Evolutionary conservation across 1,284 basidiomycete species (phyloP).

Genomic region (Ustilago crameri): DNA sequence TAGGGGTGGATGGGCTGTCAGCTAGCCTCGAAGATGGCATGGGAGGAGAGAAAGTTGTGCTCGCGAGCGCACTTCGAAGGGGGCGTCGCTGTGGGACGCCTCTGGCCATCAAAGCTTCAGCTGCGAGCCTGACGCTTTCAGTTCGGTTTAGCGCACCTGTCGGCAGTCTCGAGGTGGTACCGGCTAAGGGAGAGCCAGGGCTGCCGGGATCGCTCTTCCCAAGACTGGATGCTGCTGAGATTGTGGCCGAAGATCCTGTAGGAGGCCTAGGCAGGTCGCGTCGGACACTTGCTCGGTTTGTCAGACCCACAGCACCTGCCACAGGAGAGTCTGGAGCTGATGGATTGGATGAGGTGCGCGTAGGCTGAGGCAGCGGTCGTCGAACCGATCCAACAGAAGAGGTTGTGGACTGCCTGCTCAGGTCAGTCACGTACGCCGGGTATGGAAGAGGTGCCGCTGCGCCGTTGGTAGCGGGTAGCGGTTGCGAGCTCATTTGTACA

Average conservation of each 20-base stretch:
- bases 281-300: conserved; percentile 35
- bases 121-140: conserved; percentile 55
- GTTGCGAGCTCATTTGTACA: conserved; percentile 17
- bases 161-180: conserved; percentile 28
- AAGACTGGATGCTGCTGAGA: conserved; percentile 25
- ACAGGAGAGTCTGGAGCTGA: conserved; percentile 37
- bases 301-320: conserved; percentile 10
- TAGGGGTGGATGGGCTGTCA: conserved; percentile 8
- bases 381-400: conserved; percentile 43
- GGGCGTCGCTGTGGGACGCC: conserved; percentile 52
- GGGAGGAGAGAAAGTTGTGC: conserved; percentile 42
- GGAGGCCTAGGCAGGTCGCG: conserved; percentile 41
- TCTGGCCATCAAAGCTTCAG: conserved; percentile 60
- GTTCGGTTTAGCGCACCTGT: conserved; percentile 42
- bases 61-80: conserved; percentile 36
- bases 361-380: conserved; percentile 42
- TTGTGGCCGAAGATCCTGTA: conserved; percentile 35
- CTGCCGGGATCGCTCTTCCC: conserved; percentile 17
- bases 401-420: conserved; percentile 42
- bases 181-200: conserved; percentile 27
- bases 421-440: conserved; percentile 21
- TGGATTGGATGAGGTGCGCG: conserved; percentile 41
- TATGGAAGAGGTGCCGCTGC: conserved; percentile 3
- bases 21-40: conserved; percentile 24
- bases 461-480: conserved; percentile 12